Percentiles rank a stretch among this genome's conserved stretches.
These are phyloP conservation scores for Venturia pyrina DNA, from an alignment of 2,329 filamentous ascomycete species.

Conservation along the genomic window DNA sequence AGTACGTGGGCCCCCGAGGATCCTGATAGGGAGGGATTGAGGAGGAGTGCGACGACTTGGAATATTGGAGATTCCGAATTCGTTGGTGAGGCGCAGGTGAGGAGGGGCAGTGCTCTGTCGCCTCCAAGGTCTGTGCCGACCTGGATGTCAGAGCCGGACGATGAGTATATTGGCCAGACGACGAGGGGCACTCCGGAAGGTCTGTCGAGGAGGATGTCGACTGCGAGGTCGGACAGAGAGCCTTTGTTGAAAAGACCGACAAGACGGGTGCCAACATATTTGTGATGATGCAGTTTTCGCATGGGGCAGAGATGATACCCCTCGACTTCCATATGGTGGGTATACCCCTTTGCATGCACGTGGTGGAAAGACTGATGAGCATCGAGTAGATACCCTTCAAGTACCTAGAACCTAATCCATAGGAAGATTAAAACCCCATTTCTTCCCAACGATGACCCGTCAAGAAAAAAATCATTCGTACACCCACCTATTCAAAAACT, in stretches of 20 bases:
- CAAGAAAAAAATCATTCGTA: background rate
- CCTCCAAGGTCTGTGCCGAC: background rate
- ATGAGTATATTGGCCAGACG: background rate
- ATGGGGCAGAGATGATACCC: background rate
- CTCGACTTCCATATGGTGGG: background rate
- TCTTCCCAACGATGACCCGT: background rate
- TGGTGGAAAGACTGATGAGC: background rate
- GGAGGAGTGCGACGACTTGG: background rate
- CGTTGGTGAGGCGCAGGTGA: background rate
- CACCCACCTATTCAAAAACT: no score
- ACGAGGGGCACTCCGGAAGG: background rate
- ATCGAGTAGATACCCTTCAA: background rate
- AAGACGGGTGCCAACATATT: background rate
- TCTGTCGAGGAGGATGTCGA: background rate
- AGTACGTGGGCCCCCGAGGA: background rate
- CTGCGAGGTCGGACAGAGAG: background rate
- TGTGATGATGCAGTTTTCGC: background rate
- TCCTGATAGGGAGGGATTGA: background rate
- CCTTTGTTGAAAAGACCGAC: background rate
- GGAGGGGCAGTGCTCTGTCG: background rate
- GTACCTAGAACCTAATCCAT: background rate
- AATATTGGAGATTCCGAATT: background rate
- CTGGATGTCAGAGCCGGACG: background rate
- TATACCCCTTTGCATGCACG: background rate
- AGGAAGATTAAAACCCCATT: background rate